Conservation (phyloP, 1,284 basidiomycete species). For the Sanguinoderma infundibulare region DNA sequence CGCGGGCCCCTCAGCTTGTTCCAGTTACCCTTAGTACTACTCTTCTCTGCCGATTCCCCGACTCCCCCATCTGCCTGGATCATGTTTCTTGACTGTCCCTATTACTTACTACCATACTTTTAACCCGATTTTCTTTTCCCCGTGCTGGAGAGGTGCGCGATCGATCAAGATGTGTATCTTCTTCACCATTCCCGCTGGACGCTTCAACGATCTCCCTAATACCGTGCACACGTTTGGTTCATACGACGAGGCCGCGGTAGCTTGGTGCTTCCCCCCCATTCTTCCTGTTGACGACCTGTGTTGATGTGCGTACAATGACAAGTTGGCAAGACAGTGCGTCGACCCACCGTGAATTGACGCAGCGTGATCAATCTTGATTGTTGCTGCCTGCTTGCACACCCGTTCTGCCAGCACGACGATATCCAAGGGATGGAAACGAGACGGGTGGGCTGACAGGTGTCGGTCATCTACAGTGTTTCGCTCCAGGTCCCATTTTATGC, state of each 20-base stretch:
- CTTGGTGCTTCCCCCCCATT: slow-evolving; percentile 7
- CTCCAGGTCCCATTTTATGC: too few species aligned
- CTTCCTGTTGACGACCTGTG: slow-evolving; percentile 7
- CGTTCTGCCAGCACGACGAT: too few species aligned
- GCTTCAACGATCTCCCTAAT: slow-evolving; percentile 22
- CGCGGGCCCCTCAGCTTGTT: slow-evolving; percentile 5
- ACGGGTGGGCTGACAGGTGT: too few species aligned
- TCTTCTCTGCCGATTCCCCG: not conserved
- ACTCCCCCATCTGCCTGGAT: not conserved
- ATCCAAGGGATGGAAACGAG: too few species aligned
- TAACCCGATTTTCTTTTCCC: not conserved
- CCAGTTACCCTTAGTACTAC: slow-evolving; percentile 5
- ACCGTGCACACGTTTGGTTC: slow-evolving; percentile 10
- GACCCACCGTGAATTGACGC: slow-evolving; percentile 9
- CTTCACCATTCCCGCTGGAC: slow-evolving; percentile 27
- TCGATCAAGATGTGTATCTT: slow-evolving; percentile 5
- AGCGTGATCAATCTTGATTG: not conserved
- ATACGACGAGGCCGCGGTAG: slow-evolving; percentile 13
- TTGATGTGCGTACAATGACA: slow-evolving; percentile 24
- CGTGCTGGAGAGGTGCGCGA: slow-evolving; percentile 8
- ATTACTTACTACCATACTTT: not conserved
- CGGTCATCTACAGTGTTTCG: too few species aligned
- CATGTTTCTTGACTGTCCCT: slow-evolving; percentile 3
- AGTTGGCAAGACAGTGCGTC: slow-evolving; percentile 27
- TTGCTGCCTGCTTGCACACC: too few species aligned